Evolutionary conservation across 2,329 filamentous ascomycete genomes (phyloP), one percentile per base, ranked within the genome.

Genomic region (Pseudogymnoascus sp.): DNA sequence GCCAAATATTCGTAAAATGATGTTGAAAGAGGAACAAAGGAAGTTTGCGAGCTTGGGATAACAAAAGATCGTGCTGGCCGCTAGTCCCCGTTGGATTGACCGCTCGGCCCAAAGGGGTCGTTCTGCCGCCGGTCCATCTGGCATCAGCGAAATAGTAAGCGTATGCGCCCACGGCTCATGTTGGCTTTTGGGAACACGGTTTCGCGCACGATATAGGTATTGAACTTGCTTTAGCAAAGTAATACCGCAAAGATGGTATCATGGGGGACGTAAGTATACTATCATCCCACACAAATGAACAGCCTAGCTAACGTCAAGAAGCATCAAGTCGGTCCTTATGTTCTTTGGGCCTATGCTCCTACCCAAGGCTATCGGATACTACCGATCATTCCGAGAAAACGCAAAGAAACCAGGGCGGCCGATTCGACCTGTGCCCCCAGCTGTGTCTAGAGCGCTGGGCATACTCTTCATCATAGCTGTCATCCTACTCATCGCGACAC

Each of bases 311-410:
- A 61, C 16, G 45, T 63, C 54, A 68, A 10, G 6, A 78, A 80
- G 77, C 51, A 71, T 79, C 62, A 77, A 79, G 69, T 76, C 76
- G 54, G 67, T 80, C 42, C 68, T 81, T 67, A 73, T 83, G 65
- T 75, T 83, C 71, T 78, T 93, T 73, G 90, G 87, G 2, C 90
- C 90, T 34, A 79, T 90, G 67, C 78, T 93, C 67, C 75, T 93
- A 40, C 88, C 89, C 61, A 86, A 85, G 70, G 80, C 81, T 64
- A 77, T 91, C 64, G 75, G 78, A 66, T 86, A 83, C 78, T 89
- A 90, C 77, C 85, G 85, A 68, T 81, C 80, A 47, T 62, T 79
- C 54, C 78, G 77, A 67, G 71, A 75, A 66, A 76, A 77, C n/a
- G 78, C 80, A 1, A 69, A 69, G 21, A 68, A 75, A 72, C 75